Evolutionary conservation across 441 rosid species (phyloP).

Genomic region (Kokia cookei): DNA sequence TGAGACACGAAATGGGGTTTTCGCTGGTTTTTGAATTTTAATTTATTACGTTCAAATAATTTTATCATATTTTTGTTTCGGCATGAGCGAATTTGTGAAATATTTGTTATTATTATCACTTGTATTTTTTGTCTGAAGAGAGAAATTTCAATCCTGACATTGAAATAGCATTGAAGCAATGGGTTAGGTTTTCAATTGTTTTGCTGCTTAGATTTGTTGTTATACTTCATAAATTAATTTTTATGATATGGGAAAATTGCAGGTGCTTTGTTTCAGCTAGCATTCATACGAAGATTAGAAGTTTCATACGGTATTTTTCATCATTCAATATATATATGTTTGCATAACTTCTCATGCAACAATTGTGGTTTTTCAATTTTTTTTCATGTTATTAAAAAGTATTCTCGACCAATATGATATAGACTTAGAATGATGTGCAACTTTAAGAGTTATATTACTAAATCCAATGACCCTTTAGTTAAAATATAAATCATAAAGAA

Average conservation of each 20-base stretch:
- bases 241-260: slow-evolving; percentile 26
- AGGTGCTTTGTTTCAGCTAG: slow-evolving; percentile 83
- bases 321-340: background rate
- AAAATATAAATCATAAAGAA: too few relatives aligned
- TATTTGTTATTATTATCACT: background rate
- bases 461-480: too few relatives aligned
- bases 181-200: background rate
- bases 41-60: background rate
- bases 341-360: background rate
- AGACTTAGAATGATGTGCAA: too few relatives aligned
- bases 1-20: background rate
- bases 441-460: too few relatives aligned
- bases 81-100: background rate
- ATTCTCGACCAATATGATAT: too few relatives aligned
- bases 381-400: too few relatives aligned
- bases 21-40: background rate
- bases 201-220: background rate
- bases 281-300: slow-evolving; percentile 63
- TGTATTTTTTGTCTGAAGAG: background rate
- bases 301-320: slow-evolving; percentile 49
- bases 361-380: too few relatives aligned
- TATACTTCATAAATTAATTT: background rate
- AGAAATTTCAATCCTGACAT: background rate
- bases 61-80: background rate
- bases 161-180: background rate